These are phyloP conservation scores for Fusarium multiceps DNA, from an alignment of 2,329 filamentous ascomycete genomes.

Conservation along the genomic window DNA sequence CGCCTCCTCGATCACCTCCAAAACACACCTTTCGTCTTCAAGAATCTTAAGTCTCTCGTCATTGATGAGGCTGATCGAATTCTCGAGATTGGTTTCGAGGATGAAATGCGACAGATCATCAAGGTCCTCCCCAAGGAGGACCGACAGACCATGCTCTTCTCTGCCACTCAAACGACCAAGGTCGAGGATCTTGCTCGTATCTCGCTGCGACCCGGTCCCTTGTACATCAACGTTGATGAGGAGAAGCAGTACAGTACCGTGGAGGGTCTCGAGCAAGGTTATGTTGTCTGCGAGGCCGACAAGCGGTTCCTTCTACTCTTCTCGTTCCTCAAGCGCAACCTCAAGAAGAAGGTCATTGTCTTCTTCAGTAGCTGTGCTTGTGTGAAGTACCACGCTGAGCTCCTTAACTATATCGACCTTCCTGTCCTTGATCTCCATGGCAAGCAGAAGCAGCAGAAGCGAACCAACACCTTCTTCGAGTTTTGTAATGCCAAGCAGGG, in stretches of 20 bases:
- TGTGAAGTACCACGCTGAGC: constrained; percentile 94
- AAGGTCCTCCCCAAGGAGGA: constrained; percentile 90
- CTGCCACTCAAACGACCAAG: constrained; percentile 97
- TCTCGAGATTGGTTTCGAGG: constrained; percentile 96
- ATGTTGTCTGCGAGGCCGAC: constrained; percentile 92
- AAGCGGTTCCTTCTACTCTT: constrained; percentile 94
- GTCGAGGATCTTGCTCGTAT: constrained; percentile 97
- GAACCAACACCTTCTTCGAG: constrained; percentile 99
- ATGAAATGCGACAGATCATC: constrained; percentile 96
- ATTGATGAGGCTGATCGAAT: constrained; percentile 98
- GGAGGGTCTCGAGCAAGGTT: constrained; percentile 93
- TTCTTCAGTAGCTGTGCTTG: constrained; percentile 94
- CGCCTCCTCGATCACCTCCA: constrained; percentile 93
- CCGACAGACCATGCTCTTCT: constrained; percentile 97
- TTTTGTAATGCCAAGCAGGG: constrained; percentile 83
- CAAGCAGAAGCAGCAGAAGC: constrained; percentile 98
- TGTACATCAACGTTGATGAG: constrained; percentile 98
- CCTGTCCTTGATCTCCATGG: constrained; percentile 88
- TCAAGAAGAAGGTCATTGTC: constrained; percentile 97
- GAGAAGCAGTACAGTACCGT: constrained; percentile 91
- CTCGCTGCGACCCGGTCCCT: constrained; percentile 86
- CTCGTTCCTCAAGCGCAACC: constrained; percentile 88
- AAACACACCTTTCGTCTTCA: constrained; percentile 91
- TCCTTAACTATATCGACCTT: constrained; percentile 97
- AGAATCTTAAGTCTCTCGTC: constrained; percentile 90